Percentiles rank a stretch among this genome's conserved stretches.
Evolutionary conservation across 129 eudicot genomes (phyloP).

Genomic region (Erigeron canadensis): DNA sequence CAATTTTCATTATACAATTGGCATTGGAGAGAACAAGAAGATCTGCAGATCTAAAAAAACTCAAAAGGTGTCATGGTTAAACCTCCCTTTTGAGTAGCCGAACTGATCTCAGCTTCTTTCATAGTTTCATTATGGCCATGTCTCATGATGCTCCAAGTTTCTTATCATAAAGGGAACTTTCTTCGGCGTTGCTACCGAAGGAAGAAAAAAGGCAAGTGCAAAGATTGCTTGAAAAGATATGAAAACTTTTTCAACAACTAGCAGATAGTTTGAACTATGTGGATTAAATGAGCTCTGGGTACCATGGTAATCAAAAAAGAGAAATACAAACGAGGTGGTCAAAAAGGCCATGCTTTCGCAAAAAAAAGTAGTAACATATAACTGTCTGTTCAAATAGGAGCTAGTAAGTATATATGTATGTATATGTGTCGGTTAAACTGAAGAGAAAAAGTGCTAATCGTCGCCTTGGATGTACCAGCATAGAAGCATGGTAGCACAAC

Average conservation of each 20-base stretch:
- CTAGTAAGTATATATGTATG: not conserved
- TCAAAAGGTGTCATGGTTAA: not conserved
- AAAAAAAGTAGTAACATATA: not conserved
- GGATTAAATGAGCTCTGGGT: not conserved
- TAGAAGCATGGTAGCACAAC: conserved; percentile 84
- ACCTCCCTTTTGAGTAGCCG: not conserved
- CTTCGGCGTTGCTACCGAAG: not conserved
- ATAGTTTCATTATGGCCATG: not conserved
- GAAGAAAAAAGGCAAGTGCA: not conserved
- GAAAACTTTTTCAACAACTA: not conserved
- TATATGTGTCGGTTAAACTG: not conserved
- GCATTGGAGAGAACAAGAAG: not conserved
- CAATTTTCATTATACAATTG: not conserved
- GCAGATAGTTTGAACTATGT: not conserved
- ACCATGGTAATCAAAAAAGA: not conserved
- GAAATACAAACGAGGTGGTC: not conserved
- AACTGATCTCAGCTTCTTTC: not conserved
- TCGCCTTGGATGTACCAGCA: conserved; percentile 86
- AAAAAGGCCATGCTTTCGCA: conserved; percentile 8
- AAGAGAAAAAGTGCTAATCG: conserved; percentile 28
- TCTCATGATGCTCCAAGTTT: not conserved
- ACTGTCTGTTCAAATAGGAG: not conserved
- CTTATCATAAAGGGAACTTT: not conserved
- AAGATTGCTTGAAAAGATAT: not conserved
- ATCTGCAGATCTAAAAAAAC: not conserved